Conservation (phyloP, 2,329 filamentous ascomycete species). For the Tolypocladium tundrense region DNA sequence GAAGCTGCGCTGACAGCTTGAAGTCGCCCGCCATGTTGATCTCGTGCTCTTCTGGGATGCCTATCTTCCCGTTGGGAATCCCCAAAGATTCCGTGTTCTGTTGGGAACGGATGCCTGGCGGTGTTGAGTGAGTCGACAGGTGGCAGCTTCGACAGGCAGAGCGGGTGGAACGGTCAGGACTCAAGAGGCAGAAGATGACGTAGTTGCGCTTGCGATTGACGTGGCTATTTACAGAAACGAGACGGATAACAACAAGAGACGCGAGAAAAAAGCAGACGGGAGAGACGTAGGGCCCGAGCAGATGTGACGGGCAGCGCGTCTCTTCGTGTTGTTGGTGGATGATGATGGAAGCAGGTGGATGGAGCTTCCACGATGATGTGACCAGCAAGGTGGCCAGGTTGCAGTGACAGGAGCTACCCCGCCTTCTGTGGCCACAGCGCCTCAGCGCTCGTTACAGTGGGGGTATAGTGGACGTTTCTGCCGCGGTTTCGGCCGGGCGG, state of each 20-base stretch:
- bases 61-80: neutral
- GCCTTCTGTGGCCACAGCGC: neutral
- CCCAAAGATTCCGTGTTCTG: neutral
- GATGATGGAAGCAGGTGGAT: conserved; percentile 5
- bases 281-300: neutral
- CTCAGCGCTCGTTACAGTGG: neutral
- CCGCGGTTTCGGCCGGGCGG: neutral
- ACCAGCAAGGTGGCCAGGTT: neutral
- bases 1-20: conserved; percentile 84
- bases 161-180: too few relatives aligned
- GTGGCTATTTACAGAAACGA: neutral
- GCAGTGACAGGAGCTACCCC: neutral
- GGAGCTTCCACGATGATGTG: conserved; percentile 1
- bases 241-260: neutral
- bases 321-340: neutral
- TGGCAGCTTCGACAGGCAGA: neutral
- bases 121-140: neutral
- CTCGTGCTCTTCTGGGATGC: neutral
- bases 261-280: neutral
- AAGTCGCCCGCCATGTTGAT: conserved; percentile 64
- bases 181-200: neutral
- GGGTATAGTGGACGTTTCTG: neutral
- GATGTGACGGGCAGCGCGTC: neutral
- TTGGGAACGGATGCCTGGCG: neutral
- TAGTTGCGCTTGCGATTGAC: neutral